Evolutionary conservation across 1,139 yeast species (phyloP).

Genomic region (Yamadazyma oceani): DNA sequence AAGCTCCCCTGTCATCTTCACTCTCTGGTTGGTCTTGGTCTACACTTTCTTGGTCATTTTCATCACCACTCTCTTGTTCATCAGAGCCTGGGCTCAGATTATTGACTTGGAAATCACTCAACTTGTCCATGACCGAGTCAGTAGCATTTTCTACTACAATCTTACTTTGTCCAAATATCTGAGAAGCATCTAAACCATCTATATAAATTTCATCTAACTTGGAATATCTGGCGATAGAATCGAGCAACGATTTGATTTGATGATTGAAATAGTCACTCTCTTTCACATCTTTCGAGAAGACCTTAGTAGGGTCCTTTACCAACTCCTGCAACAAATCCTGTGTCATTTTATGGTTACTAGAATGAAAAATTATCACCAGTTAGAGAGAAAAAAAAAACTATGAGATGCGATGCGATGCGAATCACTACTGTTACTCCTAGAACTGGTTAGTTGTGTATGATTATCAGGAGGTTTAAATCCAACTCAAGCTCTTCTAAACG

Average conservation of each 20-base stretch:
- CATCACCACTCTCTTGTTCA: slow-evolving; percentile 13
- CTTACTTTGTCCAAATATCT: slow-evolving; percentile 92
- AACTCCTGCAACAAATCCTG: slow-evolving; percentile 17
- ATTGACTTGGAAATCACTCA: slow-evolving; percentile 20
- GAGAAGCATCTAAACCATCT: slow-evolving; percentile 87
- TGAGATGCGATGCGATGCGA: slow-evolving; percentile 3
- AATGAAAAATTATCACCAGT: not conserved
- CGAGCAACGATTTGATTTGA: slow-evolving; percentile 56
- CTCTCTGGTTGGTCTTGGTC: slow-evolving; percentile 19
- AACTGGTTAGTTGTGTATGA: not conserved
- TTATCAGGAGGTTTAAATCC: slow-evolving; percentile 11
- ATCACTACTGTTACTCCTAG: not conserved
- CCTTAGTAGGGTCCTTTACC: slow-evolving; percentile 17
- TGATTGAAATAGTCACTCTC: slow-evolving; percentile 24
- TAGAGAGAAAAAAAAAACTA: not conserved
- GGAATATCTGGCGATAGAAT: slow-evolving; percentile 64
- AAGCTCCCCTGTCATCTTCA: slow-evolving; percentile 17
- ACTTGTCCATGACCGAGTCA: slow-evolving; percentile 38
- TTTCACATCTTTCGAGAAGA: slow-evolving; percentile 11
- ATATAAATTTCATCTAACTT: slow-evolving; percentile 79
- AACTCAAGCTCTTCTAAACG: slow-evolving; percentile 48
- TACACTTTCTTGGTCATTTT: slow-evolving; percentile 14
- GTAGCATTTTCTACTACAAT: slow-evolving; percentile 55
- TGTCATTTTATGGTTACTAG: not conserved
- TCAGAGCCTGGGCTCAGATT: slow-evolving; percentile 16